Conservation (phyloP, 2,329 filamentous ascomycete genomes). For the Microdochium trichocladiopsis region DNA sequence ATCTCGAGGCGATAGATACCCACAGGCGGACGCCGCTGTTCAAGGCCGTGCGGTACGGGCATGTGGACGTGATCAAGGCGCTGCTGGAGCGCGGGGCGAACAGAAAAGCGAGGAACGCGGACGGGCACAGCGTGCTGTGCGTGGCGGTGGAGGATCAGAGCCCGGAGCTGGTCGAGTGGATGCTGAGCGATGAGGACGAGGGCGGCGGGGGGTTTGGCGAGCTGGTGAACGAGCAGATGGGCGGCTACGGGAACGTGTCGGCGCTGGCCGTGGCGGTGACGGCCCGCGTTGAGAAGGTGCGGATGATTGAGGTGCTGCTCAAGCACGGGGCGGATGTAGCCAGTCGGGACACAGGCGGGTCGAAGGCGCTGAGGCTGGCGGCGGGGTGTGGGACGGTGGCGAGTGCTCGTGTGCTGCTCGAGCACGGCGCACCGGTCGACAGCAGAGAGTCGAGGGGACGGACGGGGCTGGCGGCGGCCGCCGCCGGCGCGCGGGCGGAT, state of each 20-base stretch:
- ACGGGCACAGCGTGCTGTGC: background rate
- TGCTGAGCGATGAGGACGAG: background rate
- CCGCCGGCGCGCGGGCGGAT: background rate
- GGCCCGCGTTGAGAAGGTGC: background rate
- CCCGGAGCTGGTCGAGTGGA: background rate
- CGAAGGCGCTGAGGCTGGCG: too few species aligned
- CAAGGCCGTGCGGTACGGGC: background rate
- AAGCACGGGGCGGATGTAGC: background rate
- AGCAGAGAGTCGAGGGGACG: too few species aligned
- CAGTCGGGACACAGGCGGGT: too few species aligned
- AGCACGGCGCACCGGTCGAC: too few species aligned
- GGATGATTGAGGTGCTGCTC: background rate
- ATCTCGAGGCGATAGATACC: background rate
- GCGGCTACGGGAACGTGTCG: background rate
- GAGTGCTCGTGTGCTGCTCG: too few species aligned
- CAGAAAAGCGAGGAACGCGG: background rate
- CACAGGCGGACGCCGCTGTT: background rate
- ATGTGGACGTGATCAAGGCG: background rate
- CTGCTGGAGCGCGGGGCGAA: background rate
- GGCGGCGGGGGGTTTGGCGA: background rate
- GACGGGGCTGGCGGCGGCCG: too few species aligned
- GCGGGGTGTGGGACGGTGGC: too few species aligned
- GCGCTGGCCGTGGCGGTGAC: background rate
- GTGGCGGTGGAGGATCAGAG: too few species aligned
- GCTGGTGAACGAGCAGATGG: background rate